Percentiles rank a stretch among this genome's conserved stretches.
These are phyloP conservation scores for Eleusine indica DNA, from an alignment of 176 grass and related monocot genomes.

Conservation along the genomic window DNA sequence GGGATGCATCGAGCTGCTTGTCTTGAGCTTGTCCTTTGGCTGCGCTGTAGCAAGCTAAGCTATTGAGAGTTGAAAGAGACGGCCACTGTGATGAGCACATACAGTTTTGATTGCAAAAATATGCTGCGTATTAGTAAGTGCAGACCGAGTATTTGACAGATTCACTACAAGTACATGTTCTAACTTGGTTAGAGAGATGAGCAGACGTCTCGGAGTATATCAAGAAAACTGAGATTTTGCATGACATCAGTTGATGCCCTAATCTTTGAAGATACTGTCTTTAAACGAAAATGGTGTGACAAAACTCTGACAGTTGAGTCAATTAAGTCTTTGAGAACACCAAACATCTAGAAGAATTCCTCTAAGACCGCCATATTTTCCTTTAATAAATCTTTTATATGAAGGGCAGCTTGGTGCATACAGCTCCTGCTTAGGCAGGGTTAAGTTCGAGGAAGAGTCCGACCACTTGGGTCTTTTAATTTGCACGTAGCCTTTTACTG, in stretches of 20 bases:
- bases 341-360: not conserved
- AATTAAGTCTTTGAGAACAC: not conserved
- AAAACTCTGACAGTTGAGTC: not conserved
- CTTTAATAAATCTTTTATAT: too few species aligned
- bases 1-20: conserved; percentile 28
- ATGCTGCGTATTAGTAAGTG: not conserved
- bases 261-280: conserved; percentile 7
- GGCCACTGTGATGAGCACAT: not conserved
- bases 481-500: too few species aligned
- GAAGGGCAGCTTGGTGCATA: too few species aligned
- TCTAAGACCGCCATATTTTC: too few species aligned
- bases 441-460: too few species aligned
- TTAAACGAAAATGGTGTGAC: not conserved
- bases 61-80: not conserved
- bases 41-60: not conserved
- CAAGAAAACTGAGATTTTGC: not conserved
- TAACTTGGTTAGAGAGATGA: not conserved
- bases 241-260: not conserved
- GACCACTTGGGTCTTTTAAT: too few species aligned
- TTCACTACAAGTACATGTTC: not conserved
- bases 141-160: not conserved
- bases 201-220: not conserved
- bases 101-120: not conserved
- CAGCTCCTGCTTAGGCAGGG: too few species aligned
- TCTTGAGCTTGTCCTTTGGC: conserved; percentile 30